Conservation (phyloP, 139 green algal genomes). For the Zygnema circumcarinatum region DNA sequence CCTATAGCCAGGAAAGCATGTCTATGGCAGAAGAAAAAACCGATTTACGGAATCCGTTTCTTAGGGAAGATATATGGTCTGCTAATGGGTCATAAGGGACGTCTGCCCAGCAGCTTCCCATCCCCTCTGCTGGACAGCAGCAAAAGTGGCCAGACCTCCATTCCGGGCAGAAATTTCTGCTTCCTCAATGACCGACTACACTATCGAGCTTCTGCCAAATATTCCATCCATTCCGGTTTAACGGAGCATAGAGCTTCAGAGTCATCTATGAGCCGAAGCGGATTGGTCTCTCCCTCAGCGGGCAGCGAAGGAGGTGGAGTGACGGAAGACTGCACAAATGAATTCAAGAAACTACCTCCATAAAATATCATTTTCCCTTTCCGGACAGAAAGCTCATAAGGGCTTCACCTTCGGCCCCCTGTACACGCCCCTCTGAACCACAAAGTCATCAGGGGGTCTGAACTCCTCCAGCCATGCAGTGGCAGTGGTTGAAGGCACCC, state of each 20-base stretch:
- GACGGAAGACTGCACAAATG: no score
- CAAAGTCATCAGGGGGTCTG: constrained; percentile 48
- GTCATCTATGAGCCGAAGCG: no score
- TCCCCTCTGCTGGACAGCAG: no score
- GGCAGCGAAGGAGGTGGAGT: background rate
- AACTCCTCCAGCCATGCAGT: constrained; percentile 39
- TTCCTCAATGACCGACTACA: background rate
- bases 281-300: no score
- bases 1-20: no score
- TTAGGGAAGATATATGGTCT: no score
- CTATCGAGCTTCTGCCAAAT: background rate
- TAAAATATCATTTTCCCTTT: background rate
- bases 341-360: background rate
- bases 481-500: background rate
- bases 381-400: background rate
- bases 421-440: constrained; percentile 29
- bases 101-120: no score
- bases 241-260: background rate
- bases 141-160: background rate
- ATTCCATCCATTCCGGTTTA: background rate
- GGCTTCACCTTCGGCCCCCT: constrained; percentile 17
- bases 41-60: no score
- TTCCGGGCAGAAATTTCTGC: background rate
- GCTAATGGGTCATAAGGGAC: no score
- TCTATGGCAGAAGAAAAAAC: no score